Evolutionary conservation across 176 grass and related monocot genomes (phyloP), one percentile per base, ranked within the genome.

Genomic region (Paspalum vaginatum): DNA sequence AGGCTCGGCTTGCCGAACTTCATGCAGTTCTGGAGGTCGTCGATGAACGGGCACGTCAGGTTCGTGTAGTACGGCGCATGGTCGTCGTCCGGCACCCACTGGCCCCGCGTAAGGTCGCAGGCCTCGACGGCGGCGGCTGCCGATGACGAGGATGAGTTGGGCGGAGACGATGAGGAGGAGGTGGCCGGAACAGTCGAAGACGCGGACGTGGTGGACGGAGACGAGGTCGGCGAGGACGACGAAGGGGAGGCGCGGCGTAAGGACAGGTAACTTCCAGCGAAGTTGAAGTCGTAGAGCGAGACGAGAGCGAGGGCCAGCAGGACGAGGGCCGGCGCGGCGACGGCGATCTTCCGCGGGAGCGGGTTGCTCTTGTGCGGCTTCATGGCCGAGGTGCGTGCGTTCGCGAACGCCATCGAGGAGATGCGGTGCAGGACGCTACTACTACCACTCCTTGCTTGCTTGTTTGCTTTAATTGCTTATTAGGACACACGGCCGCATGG

Each of bases 1-100:
- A 87, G 75, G 83, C 89, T 89, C 0, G 90, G 90, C 72, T 87
- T 87, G 40, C 90, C 87, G 44, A 90, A 90, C 85, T 77, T 90
- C 65, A 93, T 88, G 90, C 93, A 96, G 75, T 96, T 96, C 85
- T 96, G 93, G 85, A 47, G 85, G 60, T 90, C 93, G 71, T 92
- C 87, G 87, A 92, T 92, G 59, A 82, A 80, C 32, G 80, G 85
- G 71, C 93, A 96, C 68, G 90, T 92, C 56, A 69, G 72, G 85
- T 90, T 92, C 22, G 90, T 82, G 85, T 96, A 93, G 85, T 92
- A 92, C 5, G 93, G 90, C 49, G 46, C 47, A 56, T 2, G 32
- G 32, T 42, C 77, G 25, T 49, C 16, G 71, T 89, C 87, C 5
- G 27, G 81, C 20, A 91, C 70, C 89, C 89, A 91, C n/a, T 91